Evolutionary conservation across 2,329 filamentous ascomycete species (phyloP).

Genomic region (Alternaria arbusti): DNA sequence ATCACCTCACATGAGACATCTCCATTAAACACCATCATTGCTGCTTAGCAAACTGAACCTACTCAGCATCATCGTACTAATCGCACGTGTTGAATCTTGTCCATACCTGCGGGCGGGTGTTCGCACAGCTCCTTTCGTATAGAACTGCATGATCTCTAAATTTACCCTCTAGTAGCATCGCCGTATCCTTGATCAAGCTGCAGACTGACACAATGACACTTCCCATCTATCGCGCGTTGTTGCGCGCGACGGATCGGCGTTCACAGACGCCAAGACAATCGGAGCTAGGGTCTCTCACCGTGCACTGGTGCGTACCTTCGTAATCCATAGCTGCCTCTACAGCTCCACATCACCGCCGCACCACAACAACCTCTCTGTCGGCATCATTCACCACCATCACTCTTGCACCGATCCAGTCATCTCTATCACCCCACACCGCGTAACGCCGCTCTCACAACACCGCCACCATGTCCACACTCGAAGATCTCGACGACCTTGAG

Average conservation of each 20-base stretch:
- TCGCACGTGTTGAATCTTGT: background rate
- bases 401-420: background rate
- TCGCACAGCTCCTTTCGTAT: background rate
- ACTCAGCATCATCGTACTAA: background rate
- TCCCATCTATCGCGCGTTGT: background rate
- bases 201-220: background rate
- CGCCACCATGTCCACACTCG: conserved; percentile 79
- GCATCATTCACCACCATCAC: conserved; percentile 6
- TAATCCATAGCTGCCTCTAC: conserved; percentile 46
- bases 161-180: background rate
- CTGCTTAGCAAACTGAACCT: background rate
- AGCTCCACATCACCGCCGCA: conserved; percentile 30
- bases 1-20: background rate
- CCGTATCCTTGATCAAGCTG: background rate
- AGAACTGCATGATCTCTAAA: background rate
- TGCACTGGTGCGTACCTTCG: conserved; percentile 31
- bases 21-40: background rate
- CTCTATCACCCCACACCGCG: background rate
- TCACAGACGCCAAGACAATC: conserved; percentile 9
- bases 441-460: conserved; percentile 18
- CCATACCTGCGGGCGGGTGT: background rate
- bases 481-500: conserved; percentile 90
- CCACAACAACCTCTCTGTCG: conserved; percentile 9
- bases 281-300: conserved; percentile 16
- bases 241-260: conserved; percentile 9